Base-by-base conservation (phyloP, 1,139 yeast genomes). In the Blastobotrys elegans region DNA sequence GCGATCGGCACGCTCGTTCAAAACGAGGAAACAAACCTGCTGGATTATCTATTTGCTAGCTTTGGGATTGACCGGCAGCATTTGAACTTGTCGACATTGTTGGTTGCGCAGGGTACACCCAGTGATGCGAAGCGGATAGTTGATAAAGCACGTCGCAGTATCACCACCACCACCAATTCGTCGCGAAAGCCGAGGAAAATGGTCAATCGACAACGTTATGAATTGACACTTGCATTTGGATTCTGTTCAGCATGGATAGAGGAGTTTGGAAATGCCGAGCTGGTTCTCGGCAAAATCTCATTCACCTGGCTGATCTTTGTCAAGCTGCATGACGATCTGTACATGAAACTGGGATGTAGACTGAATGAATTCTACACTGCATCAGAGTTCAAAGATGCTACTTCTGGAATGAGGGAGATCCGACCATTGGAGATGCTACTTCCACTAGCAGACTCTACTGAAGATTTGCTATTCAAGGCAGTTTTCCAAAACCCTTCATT, bases 31-130 rank as follows among this genome's bases (percentile, higher is more conserved):
- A 34, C 5, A 20, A 10, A 18, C 24, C 26, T 34, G 13, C 26
- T 34, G 24, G 24, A 34, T 34, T 34, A 34, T 34, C 18, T 34
- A 34, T 34, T 34, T 18, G 38, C 38, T 20, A 20, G 38, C n/a
- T 14, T 11, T 4, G 38, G 38, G 8, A 6, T 17, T 21, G 24
- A 34, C 11, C 7, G 22, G 7, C 17, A 11, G 37, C n/a, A n/a
- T n/a, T n/a, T n/a, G n/a, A n/a, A n/a, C 8, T 24, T 24, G 27
- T 24, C 27, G 27, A 24, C 27, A 24, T 24, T 10, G 10, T 24
- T 10, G 8, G 27, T 24, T 5, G 27, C 10, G 27, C 27, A 10
- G 27, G 27, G 27, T 10, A 34, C 38, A 3, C 10, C 14, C 24
- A 2, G 5, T 20, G 38, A 34, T 14, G 38, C 38, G 4, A 17